Evolutionary conservation across 176 grass and related monocot species (phyloP).

Genomic region (Guadua angustifolia): DNA sequence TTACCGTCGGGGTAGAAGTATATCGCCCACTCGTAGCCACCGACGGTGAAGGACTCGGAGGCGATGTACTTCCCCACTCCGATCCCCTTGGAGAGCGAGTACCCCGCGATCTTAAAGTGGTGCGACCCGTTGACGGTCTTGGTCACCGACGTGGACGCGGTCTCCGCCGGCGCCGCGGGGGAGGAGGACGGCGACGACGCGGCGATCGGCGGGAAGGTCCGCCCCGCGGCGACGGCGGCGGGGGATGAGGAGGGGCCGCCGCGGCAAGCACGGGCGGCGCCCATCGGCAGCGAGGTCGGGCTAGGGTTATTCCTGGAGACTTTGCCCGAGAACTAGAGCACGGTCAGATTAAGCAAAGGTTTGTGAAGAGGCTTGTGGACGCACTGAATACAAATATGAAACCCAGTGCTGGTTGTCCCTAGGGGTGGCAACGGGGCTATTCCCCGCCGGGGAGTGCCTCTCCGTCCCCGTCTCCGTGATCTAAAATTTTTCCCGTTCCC

Average conservation of each 20-base stretch:
- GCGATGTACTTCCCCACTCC: slow-evolving; percentile 90
- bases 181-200: slow-evolving; percentile 34
- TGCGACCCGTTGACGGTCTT: slow-evolving; percentile 92
- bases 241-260: slow-evolving; percentile 49
- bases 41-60: slow-evolving; percentile 82
- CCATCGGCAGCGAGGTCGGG: slow-evolving; percentile 39
- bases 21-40: slow-evolving; percentile 90
- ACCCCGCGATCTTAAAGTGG: slow-evolving; percentile 87
- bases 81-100: slow-evolving; percentile 86
- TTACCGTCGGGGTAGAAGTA: slow-evolving; percentile 99
- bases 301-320: no score
- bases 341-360: no score
- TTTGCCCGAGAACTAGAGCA: no score
- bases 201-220: slow-evolving; percentile 52
- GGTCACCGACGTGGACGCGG: slow-evolving; percentile 86
- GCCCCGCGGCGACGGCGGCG: slow-evolving; percentile 7
- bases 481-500: no score
- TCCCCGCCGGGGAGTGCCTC: no score
- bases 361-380: no score
- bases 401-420: no score
- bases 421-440: no score
- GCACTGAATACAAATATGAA: no score
- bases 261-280: slow-evolving; percentile 47
- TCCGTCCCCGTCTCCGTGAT: no score
- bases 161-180: slow-evolving; percentile 50